Percentiles rank a stretch among this genome's conserved stretches.
Evolutionary conservation across 2,329 filamentous ascomycete species (phyloP).

Genomic region (Phaeosphaeriaceae sp.): DNA sequence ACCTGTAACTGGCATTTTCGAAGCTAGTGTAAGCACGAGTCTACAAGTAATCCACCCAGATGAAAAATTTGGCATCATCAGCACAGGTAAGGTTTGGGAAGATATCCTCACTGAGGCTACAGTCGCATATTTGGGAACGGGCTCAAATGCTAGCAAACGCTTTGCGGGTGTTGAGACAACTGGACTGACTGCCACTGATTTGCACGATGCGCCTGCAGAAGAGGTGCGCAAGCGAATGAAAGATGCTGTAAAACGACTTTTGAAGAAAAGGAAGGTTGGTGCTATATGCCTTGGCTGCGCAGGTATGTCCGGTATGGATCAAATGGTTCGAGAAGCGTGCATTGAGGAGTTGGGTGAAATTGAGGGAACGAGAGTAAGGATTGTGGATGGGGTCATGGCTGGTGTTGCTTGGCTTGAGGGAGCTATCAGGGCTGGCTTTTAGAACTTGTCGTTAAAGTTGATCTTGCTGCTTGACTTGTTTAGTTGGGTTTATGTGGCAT

Average conservation of each 20-base stretch:
- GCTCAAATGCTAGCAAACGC: constrained; percentile 48
- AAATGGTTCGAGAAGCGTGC: constrained; percentile 74
- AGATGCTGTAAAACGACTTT: constrained; percentile 70
- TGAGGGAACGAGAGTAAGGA: constrained; percentile 64
- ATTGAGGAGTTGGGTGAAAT: constrained; percentile 67
- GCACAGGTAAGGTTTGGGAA: constrained; percentile 86
- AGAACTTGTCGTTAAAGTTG: not conserved
- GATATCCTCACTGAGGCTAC: constrained; percentile 72
- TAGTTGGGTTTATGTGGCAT: too few species aligned
- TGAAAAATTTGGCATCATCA: constrained; percentile 82
- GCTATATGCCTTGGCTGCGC: constrained; percentile 87
- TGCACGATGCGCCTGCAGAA: constrained; percentile 71
- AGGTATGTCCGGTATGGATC: constrained; percentile 86
- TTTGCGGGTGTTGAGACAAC: constrained; percentile 86
- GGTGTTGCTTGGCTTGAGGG: constrained; percentile 69
- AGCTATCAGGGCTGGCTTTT: constrained; percentile 47
- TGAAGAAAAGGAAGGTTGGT: constrained; percentile 63
- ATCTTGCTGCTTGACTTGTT: too few species aligned
- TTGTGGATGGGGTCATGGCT: constrained; percentile 81
- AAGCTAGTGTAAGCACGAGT: constrained; percentile 74
- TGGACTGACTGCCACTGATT: constrained; percentile 77
- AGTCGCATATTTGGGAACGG: constrained; percentile 64
- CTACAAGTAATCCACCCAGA: constrained; percentile 60
- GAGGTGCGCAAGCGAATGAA: constrained; percentile 71
- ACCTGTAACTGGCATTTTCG: constrained; percentile 83